These are phyloP conservation scores for Mycena citricolor DNA, from an alignment of 1,284 basidiomycete genomes.

Conservation along the genomic window DNA sequence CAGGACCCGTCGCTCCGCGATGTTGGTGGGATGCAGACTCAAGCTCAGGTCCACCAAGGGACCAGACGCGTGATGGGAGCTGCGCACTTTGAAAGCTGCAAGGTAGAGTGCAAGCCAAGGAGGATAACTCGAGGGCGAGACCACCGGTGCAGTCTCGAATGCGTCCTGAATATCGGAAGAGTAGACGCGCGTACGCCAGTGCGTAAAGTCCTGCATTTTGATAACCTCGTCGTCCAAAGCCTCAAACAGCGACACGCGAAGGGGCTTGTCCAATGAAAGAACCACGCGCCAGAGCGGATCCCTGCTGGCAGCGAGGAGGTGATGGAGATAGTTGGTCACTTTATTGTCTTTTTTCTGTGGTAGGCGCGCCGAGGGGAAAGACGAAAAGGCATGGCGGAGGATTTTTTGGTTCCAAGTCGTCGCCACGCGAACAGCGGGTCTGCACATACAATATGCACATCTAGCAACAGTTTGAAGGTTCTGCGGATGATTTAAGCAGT, in stretches of 20 bases:
- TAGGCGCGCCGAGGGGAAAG: slow-evolving; percentile 20
- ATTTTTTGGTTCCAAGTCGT: slow-evolving; percentile 2
- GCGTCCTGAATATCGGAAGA: slow-evolving; percentile 36
- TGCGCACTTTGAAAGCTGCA: slow-evolving; percentile 46
- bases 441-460: slow-evolving; percentile 31
- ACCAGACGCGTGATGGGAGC: slow-evolving; percentile 40
- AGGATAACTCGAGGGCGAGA: too few species aligned
- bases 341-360: too few species aligned
- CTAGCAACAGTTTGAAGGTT: slow-evolving; percentile 22
- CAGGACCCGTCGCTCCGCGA: slow-evolving; percentile 35
- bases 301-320: slow-evolving; percentile 29
- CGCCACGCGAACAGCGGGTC: slow-evolving; percentile 22
- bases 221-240: slow-evolving; percentile 33
- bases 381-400: slow-evolving; percentile 1
- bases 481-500: too few species aligned
- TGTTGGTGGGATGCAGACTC: too few species aligned
- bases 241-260: slow-evolving; percentile 24
- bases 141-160: slow-evolving; percentile 23
- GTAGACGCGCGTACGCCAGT: slow-evolving; percentile 38
- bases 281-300: slow-evolving; percentile 37
- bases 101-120: slow-evolving; percentile 55
- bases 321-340: slow-evolving; percentile 31
- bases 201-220: slow-evolving; percentile 34
- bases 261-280: slow-evolving; percentile 27
- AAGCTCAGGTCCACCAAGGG: slow-evolving; percentile 40